phyloP scores from a whole-genome alignment of 2,329 filamentous ascomycete species.

The Sarocladiaceae sp. region DNA sequence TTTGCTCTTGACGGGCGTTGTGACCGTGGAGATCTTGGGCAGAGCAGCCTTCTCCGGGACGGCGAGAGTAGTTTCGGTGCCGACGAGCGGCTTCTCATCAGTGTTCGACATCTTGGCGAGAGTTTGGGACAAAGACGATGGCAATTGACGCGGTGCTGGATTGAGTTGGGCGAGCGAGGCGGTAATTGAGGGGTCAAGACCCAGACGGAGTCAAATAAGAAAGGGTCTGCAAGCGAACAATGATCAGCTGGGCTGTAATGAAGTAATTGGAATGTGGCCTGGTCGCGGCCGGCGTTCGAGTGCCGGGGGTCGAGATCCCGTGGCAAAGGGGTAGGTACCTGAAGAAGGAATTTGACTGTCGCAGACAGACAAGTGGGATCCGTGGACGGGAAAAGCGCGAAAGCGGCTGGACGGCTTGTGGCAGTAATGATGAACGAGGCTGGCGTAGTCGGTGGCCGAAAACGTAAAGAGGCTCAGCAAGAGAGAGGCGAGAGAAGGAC shows the following conservation, averaged over 20 bases:
- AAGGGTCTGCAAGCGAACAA: constrained; percentile 8
- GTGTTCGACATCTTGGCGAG: constrained; percentile 20
- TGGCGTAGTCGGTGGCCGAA: neutral
- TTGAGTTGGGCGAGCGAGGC: neutral
- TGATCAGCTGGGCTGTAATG: constrained; percentile 2
- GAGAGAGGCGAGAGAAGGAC: neutral
- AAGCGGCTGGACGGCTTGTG: neutral
- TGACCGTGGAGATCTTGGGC: constrained; percentile 19
- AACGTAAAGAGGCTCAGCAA: neutral
- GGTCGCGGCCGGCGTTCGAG: neutral
- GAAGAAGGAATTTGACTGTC: constrained; percentile 1
- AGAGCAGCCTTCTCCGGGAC: constrained; percentile 26
- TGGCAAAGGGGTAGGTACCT: neutral
- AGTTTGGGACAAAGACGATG: neutral
- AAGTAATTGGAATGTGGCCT: constrained; percentile 7
- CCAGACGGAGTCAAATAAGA: neutral
- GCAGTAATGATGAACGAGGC: neutral
- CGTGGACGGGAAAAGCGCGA: neutral
- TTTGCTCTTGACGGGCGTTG: constrained; percentile 17
- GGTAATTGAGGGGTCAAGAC: neutral
- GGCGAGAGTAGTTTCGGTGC: constrained; percentile 15
- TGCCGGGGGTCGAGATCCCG: neutral
- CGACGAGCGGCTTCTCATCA: constrained; percentile 18
- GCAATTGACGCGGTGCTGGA: neutral
- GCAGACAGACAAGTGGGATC: neutral